Conservation (phyloP, 768 basidiomycete genomes). For the Mycena venus region DNA sequence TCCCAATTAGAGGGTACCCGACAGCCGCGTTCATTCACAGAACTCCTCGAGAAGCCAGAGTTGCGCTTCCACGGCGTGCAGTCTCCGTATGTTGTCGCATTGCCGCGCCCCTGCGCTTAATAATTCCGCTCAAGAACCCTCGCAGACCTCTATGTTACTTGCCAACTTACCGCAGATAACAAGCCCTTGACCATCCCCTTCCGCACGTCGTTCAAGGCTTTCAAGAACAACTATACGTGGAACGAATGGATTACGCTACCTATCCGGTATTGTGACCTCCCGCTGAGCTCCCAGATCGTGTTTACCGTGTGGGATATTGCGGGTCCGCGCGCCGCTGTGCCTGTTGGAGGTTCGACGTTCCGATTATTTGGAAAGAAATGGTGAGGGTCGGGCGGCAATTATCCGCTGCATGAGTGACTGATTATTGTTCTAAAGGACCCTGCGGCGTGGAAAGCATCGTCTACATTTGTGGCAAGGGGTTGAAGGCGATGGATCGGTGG, state of each 20-base stretch:
- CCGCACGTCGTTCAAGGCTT: conserved; percentile 92
- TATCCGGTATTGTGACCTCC: conserved; percentile 94
- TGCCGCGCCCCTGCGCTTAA: conserved; percentile 29
- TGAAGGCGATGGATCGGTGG: conserved; percentile 88
- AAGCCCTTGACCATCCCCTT: conserved; percentile 93
- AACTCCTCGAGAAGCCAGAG: conserved; percentile 87
- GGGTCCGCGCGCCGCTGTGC: conserved; percentile 81
- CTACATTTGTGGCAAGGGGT: conserved; percentile 85
- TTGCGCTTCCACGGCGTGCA: conserved; percentile 87
- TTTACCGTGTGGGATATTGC: conserved; percentile 98
- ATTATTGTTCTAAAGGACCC: conserved; percentile 67
- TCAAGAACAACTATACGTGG: conserved; percentile 92
- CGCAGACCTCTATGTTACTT: conserved; percentile 94
- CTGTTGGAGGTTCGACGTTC: conserved; percentile 94
- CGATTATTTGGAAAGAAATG: conserved; percentile 94
- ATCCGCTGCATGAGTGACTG: not conserved
- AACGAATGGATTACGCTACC: conserved; percentile 96
- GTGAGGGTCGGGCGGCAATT: conserved; percentile 55
- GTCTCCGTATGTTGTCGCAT: conserved; percentile 67
- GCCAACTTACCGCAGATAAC: conserved; percentile 93
- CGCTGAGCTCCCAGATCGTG: conserved; percentile 87
- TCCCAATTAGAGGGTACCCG: conserved; percentile 90
- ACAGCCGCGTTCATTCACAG: conserved; percentile 78
- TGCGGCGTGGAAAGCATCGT: conserved; percentile 93
- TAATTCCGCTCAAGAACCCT: conserved; percentile 68